Conservation (phyloP, 1,139 yeast genomes). For the Candida glucosophila region DNA sequence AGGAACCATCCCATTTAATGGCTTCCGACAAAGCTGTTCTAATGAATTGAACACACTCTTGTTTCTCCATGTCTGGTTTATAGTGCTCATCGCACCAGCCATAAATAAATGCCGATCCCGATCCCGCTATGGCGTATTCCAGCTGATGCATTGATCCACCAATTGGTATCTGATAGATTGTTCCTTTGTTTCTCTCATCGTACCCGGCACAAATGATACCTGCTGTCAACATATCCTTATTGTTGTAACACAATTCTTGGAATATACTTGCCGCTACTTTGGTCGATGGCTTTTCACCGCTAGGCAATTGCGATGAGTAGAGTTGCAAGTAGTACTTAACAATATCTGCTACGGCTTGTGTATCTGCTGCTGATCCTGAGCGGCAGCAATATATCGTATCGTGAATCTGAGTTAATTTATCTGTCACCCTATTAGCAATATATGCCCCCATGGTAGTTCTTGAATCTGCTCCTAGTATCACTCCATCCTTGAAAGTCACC, state of each 20-base stretch:
- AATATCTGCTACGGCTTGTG: constrained; percentile 95
- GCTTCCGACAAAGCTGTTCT: constrained; percentile 85
- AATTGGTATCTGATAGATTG: constrained; percentile 84
- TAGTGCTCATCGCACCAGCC: constrained; percentile 92
- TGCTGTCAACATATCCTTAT: constrained; percentile 80
- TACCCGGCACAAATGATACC: constrained; percentile 97
- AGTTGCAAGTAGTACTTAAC: constrained; percentile 82
- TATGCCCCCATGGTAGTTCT: constrained; percentile 96
- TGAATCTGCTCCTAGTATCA: constrained; percentile 94
- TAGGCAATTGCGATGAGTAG: constrained; percentile 44
- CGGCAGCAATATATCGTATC: constrained; percentile 95
- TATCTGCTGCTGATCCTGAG: constrained; percentile 95
- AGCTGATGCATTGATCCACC: constrained; percentile 95
- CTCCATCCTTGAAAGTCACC: constrained; percentile 89
- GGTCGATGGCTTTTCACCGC: constrained; percentile 62
- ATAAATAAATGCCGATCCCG: constrained; percentile 92
- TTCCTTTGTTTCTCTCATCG: constrained; percentile 69
- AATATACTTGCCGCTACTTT: constrained; percentile 83
- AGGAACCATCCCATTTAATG: constrained; percentile 97
- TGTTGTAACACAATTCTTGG: constrained; percentile 82
- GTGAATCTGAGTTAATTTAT: constrained; percentile 90
- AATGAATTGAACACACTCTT: constrained; percentile 73
- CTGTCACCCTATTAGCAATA: constrained; percentile 94
- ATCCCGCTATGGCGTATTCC: constrained; percentile 93
- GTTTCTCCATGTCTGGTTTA: constrained; percentile 69